Base-by-base conservation (phyloP, 352 stramenopile species). In the Pelagophyceae sp. region DNA sequence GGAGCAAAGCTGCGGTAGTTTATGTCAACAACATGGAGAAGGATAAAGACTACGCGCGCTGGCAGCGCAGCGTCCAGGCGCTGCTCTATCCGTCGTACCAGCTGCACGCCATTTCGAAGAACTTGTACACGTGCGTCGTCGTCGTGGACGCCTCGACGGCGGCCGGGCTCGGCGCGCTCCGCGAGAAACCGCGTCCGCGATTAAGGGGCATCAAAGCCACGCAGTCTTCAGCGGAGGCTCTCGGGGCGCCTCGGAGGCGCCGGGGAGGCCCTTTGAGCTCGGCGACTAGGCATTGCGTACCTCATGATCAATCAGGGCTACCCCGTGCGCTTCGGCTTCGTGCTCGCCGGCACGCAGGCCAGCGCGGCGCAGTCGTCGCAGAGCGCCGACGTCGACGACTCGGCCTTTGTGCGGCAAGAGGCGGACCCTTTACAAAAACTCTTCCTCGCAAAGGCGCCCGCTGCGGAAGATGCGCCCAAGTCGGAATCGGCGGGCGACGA, bases 1-100 rank as follows among this genome's bases (percentile, higher is more conserved):
- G 79, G 5, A 64, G 81, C 19, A 83, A 83, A 33, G 67, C 76
- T 19, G 71, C 72, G 19, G 67, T 90, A 11, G 29, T 82, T n/a
- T 91, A 82, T 63, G 58, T 91, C 19, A 91, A 92, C 77, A 84
- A 91, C 75, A 75, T 91, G 1, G 85, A 92, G 75, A 82, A 83
- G 61, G 87, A 91, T 60, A 19, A n/a, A 0, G 38, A 31, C n/a
- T 91, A 91, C 80, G 27, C 69, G 35, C n/a, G 40, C 20, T 89
- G 78, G 79, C 67, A 79, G 0, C 20, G 31, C 0, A 77, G 32
- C 6, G 15, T 91, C 32, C 54, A 77, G 32, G 31, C 51, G 31
- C 81, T 91, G 23, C 45, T 90, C 15, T 76, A 83, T 29, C 79
- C 78, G n/a, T 76, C 76, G 1, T 88, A 77, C 38, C 77, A 83